Evolutionary conservation across 2,329 filamentous ascomycete genomes (phyloP).

Genomic region (Colletotrichum sp.): DNA sequence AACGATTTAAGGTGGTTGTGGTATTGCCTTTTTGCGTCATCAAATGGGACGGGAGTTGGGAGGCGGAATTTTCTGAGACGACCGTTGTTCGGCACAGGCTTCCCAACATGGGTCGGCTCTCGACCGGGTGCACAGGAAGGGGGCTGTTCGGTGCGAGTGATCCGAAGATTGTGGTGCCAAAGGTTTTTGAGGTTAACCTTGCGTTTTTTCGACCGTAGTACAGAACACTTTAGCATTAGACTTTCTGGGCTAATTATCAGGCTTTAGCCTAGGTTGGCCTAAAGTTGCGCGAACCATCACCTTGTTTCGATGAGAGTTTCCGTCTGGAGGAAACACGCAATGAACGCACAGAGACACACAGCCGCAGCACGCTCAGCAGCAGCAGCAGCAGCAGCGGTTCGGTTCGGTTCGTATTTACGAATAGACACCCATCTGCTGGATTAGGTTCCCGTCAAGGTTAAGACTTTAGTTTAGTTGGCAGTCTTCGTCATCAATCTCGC

Average conservation of each 20-base stretch:
- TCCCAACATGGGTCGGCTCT: background rate
- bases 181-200: constrained; percentile 4
- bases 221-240: background rate
- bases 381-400: background rate
- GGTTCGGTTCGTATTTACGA: background rate
- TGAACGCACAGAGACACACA: background rate
- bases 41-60: constrained; percentile 1
- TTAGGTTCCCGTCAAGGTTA: background rate
- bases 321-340: background rate
- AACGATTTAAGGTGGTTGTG: background rate
- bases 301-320: background rate
- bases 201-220: background rate
- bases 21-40: constrained; percentile 1
- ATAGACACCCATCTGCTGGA: background rate
- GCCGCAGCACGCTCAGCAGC: background rate
- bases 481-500: constrained; percentile 1
- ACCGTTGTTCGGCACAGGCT: constrained; percentile 15
- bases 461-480: background rate
- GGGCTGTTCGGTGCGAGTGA: background rate
- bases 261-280: background rate
- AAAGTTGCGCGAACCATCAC: background rate
- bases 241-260: background rate
- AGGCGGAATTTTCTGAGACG: background rate
- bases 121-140: background rate
- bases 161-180: background rate